These are phyloP conservation scores for Syzygium syzygioides DNA, from an alignment of 441 rosid species.

Conservation along the genomic window DNA sequence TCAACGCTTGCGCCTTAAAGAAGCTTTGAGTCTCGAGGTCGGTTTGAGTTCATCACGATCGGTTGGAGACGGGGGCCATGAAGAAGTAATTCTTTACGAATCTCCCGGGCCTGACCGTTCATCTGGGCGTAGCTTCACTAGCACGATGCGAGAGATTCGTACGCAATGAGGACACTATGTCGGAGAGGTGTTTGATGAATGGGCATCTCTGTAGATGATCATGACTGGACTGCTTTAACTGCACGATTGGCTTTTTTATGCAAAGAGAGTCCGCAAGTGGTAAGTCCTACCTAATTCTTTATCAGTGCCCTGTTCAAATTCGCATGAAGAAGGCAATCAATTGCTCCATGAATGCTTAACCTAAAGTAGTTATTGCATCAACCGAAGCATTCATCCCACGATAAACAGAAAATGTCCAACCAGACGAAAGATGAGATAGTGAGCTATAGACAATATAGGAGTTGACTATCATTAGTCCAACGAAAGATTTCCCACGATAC, in stretches of 20 bases:
- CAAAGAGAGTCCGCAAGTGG: not conserved
- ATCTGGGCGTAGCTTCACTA: not conserved
- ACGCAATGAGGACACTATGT: not conserved
- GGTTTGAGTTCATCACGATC: not conserved
- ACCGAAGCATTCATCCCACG: not conserved
- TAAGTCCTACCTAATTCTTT: not conserved
- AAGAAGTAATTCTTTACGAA: not conserved
- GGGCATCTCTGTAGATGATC: not conserved
- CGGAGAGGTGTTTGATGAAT: not conserved
- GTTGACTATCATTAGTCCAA: not conserved
- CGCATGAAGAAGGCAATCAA: not conserved
- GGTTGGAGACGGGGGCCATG: not conserved
- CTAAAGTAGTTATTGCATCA: not conserved
- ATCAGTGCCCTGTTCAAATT: not conserved
- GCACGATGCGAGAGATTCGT: not conserved
- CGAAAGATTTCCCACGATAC: not conserved
- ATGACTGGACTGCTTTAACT: not conserved
- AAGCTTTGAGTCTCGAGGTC: not conserved
- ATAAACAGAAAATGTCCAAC: not conserved
- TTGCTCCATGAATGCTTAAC: not conserved
- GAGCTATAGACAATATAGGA: not conserved
- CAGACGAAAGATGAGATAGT: not conserved
- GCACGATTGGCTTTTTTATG: not conserved
- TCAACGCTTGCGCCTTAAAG: not conserved
- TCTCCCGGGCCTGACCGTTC: not conserved